Evolutionary conservation across 2,329 filamentous ascomycete species (phyloP).

Genomic region (Tolypocladium amazonense): DNA sequence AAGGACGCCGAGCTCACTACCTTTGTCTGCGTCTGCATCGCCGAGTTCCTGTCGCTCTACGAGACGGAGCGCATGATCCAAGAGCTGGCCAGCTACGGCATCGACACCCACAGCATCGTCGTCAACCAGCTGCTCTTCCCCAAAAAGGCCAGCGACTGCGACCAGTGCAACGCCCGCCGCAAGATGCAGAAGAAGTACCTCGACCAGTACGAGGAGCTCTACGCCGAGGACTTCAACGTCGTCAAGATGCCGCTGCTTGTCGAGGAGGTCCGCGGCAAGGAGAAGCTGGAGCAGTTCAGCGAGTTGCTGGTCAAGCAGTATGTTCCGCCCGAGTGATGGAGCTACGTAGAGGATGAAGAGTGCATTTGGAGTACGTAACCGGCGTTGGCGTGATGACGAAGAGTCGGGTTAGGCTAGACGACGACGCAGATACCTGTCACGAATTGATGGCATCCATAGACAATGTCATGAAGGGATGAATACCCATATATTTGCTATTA

Average conservation of each 20-base stretch:
- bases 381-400: neutral
- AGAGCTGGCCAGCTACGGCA: conserved; percentile 83
- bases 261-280: conserved; percentile 92
- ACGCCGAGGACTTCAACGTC: conserved; percentile 92
- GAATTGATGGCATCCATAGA: neutral
- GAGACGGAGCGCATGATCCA: conserved; percentile 99
- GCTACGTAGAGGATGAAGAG: neutral
- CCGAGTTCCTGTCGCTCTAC: conserved; percentile 92
- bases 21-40: conserved; percentile 97
- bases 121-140: conserved; percentile 97
- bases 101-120: conserved; percentile 95
- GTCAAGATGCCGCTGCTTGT: conserved; percentile 96
- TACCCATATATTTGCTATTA: neutral
- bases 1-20: conserved; percentile 93
- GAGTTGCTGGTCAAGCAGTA: conserved; percentile 74
- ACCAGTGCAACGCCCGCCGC: conserved; percentile 86
- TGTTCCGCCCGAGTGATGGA: conserved; percentile 48
- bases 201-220: conserved; percentile 96
- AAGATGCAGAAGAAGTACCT: conserved; percentile 99
- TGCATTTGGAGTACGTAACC: neutral
- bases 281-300: conserved; percentile 83
- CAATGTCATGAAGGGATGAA: conserved; percentile 1
- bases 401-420: neutral
- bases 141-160: conserved; percentile 71
- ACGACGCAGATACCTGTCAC: neutral